Percentiles rank a stretch among this genome's conserved stretches.
phyloP scores from a whole-genome alignment of 805 yeast species.

The Wickerhamiella kurtzmanii region DNA sequence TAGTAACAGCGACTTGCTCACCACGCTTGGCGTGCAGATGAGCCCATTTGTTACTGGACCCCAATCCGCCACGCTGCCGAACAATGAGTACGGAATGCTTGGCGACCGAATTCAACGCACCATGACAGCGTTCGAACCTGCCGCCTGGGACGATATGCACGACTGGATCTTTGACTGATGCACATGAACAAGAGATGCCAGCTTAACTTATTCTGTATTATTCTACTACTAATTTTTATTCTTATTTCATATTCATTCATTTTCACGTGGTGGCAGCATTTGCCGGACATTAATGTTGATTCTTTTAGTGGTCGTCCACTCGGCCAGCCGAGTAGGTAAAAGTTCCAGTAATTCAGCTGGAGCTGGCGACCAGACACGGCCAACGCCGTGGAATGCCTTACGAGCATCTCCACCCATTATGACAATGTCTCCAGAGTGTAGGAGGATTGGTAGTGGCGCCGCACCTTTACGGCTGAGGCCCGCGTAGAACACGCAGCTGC shows the following conservation, averaged over 20 bases:
- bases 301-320: slow-evolving; percentile 28
- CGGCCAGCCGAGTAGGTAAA: slow-evolving; percentile 13
- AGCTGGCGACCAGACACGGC: slow-evolving; percentile 27
- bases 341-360: slow-evolving; percentile 20
- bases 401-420: slow-evolving; percentile 32
- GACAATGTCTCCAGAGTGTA: slow-evolving; percentile 30
- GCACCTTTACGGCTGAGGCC: slow-evolving; percentile 17
- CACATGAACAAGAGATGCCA: too few species aligned
- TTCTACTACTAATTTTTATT: not conserved
- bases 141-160: slow-evolving; percentile 18
- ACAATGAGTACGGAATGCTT: not conserved
- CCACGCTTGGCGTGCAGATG: not conserved
- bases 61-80: not conserved
- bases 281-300: slow-evolving; percentile 31
- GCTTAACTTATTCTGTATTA: not conserved
- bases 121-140: slow-evolving; percentile 18
- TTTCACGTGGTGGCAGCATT: too few species aligned
- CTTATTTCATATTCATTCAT: not conserved
- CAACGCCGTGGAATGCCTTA: slow-evolving; percentile 32
- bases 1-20: not conserved
- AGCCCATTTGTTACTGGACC: slow-evolving; percentile 1
- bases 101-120: slow-evolving; percentile 14
- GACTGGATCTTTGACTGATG: slow-evolving; percentile 15
- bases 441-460: slow-evolving; percentile 25
- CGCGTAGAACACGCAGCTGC: slow-evolving; percentile 29